Percentiles rank a stretch among this genome's conserved stretches.
Evolutionary conservation across 305 asterid species (phyloP).

Genomic region (Fraxinus albicans): DNA sequence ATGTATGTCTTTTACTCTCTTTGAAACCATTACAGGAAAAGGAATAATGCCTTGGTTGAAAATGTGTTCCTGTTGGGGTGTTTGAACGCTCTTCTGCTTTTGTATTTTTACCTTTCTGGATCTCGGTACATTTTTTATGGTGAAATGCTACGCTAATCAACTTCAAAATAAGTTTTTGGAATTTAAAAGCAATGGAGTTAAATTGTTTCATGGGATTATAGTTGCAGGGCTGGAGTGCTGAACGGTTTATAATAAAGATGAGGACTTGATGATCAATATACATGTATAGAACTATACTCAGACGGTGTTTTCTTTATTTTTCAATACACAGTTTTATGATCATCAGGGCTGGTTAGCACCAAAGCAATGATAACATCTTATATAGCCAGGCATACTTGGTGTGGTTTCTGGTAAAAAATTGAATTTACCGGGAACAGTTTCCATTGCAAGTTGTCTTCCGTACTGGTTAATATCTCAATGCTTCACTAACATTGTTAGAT

Average conservation of each 20-base stretch:
- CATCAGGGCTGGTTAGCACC: neutral
- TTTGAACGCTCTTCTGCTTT: neutral
- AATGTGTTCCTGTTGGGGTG: neutral
- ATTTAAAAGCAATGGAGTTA: neutral
- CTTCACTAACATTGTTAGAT: neutral
- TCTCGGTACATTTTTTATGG: neutral
- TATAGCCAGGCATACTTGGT: neutral
- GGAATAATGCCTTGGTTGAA: neutral
- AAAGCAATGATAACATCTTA: neutral
- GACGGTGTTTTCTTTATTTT: neutral
- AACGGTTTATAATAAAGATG: neutral
- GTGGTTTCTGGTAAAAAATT: neutral
- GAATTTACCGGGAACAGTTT: neutral
- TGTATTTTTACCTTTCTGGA: neutral
- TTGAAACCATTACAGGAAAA: neutral
- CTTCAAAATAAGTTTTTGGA: neutral
- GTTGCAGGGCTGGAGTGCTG: neutral
- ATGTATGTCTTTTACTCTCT: neutral
- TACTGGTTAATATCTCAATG: neutral
- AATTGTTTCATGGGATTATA: neutral
- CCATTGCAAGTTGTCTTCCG: neutral
- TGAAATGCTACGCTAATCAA: neutral
- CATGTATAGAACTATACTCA: neutral
- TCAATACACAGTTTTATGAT: neutral
- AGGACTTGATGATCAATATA: neutral